Conservation (phyloP, 2,329 filamentous ascomycete genomes). For the Fusarium anguioides region DNA sequence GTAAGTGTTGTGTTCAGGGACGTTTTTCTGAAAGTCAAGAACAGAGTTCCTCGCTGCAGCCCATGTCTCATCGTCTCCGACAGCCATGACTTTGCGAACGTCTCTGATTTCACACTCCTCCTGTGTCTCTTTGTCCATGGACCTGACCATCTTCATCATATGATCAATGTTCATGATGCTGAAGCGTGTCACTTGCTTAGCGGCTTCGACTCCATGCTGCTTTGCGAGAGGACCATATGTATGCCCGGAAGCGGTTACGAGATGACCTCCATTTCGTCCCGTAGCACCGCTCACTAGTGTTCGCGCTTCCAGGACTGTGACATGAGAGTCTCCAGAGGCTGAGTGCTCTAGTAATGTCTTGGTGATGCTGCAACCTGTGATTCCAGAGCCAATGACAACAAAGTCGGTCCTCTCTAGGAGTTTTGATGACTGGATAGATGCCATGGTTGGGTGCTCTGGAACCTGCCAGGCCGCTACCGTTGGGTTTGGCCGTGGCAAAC, state of each 20-base stretch:
- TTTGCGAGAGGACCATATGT: constrained; percentile 43
- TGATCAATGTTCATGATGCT: constrained; percentile 9
- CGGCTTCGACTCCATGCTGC: constrained; percentile 1
- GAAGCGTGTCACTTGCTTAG: constrained; percentile 30
- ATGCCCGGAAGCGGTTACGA: constrained; percentile 38
- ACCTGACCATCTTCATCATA: background rate
- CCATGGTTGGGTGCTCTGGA: constrained; percentile 38
- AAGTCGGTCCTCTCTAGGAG: constrained; percentile 40
- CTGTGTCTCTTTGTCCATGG: background rate
- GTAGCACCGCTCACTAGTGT: constrained; percentile 47
- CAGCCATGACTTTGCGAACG: constrained; percentile 12
- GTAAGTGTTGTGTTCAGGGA: background rate
- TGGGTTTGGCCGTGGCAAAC: constrained; percentile 39
- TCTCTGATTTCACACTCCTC: constrained; percentile 5
- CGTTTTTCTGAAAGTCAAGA: background rate
- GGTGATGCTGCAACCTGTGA: constrained; percentile 47
- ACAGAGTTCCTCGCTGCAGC: background rate
- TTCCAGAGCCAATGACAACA: constrained; percentile 47
- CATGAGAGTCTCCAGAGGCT: background rate
- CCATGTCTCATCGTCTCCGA: constrained; percentile 7
- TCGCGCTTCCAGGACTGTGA: constrained; percentile 46
- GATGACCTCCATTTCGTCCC: constrained; percentile 47
- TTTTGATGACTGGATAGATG: constrained; percentile 34
- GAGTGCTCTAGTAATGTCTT: constrained; percentile 40
- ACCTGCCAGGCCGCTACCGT: constrained; percentile 45